phyloP scores from a whole-genome alignment of 257 asterid genomes.

The Solanum clarkiae region DNA sequence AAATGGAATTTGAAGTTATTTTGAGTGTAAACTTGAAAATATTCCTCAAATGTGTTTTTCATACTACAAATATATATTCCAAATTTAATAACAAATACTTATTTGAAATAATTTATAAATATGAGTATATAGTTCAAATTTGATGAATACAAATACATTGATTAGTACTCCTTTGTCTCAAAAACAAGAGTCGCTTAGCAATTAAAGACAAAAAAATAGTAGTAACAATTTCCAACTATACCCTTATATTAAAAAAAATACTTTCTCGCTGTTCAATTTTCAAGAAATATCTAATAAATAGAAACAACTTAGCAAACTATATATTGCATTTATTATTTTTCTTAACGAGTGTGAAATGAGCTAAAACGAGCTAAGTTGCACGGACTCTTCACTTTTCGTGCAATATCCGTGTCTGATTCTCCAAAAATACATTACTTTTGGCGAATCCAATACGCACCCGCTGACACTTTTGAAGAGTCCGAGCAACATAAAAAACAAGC shows the following conservation, averaged over 20 bases:
- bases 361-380: neutral
- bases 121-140: neutral
- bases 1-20: neutral
- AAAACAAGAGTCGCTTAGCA: neutral
- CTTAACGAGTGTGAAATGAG: neutral
- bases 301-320: neutral
- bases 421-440: no score
- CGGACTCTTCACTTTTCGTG: no score
- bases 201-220: neutral
- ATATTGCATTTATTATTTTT: neutral
- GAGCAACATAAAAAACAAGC: no score
- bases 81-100: neutral
- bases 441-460: accelerated
- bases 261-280: neutral
- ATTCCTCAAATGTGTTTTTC: neutral
- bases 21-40: neutral
- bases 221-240: neutral
- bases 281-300: neutral
- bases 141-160: neutral
- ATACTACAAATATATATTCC: neutral
- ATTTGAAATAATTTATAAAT: neutral
- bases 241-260: neutral
- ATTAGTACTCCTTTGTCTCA: neutral
- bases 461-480: no score
- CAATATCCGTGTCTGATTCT: no score